Conservation (phyloP, 306 rosid genomes). For the Sicyos baderoa region DNA sequence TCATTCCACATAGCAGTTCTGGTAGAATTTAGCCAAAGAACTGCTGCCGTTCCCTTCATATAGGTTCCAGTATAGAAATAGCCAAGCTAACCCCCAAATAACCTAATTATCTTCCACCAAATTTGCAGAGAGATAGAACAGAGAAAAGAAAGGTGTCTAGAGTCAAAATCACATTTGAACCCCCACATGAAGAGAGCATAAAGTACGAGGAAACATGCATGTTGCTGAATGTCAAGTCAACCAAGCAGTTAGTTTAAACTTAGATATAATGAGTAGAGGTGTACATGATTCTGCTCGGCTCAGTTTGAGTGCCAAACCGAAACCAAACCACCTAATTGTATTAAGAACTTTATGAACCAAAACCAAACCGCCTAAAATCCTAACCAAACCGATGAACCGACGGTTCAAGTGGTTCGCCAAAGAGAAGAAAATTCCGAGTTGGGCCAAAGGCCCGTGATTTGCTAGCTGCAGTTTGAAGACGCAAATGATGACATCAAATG, state of each 20-base stretch:
- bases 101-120: not conserved
- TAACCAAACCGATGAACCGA: too few species aligned
- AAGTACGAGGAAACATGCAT: not conserved
- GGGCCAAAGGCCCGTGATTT: too few species aligned
- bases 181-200: not conserved
- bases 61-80: not conserved
- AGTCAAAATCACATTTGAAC: not conserved
- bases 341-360: too few species aligned
- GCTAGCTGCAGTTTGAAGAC: too few species aligned
- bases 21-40: not conserved
- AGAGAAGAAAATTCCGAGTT: too few species aligned
- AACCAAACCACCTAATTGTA: too few species aligned
- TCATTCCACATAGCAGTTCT: not conserved
- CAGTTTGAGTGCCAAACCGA: too few species aligned
- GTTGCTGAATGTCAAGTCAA: not conserved
- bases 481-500: too few species aligned
- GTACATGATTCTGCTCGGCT: too few species aligned
- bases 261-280: not conserved
- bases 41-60: not conserved
- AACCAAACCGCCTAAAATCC: too few species aligned
- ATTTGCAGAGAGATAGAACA: not conserved
- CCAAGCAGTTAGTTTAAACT: constrained; percentile 4
- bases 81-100: not conserved
- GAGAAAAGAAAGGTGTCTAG: not conserved
- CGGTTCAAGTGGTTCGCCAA: too few species aligned